Base-by-base conservation (phyloP, 352 stramenopile genomes). In the Phytophthora aleatoria region DNA sequence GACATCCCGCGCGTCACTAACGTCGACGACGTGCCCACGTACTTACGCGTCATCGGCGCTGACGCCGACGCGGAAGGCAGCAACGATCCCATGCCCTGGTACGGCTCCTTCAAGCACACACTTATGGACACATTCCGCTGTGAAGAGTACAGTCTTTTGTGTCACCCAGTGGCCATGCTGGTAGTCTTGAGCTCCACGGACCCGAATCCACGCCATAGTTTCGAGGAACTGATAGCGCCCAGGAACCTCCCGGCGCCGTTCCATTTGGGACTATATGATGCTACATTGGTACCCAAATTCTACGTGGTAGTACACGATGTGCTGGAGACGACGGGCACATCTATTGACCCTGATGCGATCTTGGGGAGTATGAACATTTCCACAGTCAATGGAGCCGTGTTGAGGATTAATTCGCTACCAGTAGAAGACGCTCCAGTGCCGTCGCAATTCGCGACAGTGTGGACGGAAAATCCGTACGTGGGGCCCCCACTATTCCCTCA, bases 251-350 rank as follows among this genome's bases (percentile, higher is more conserved):
- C 87, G 0, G 27, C 55, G 0, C 71, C 79, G 13, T 96, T 96
- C 54, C 73, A 86, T 11, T 72, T 90, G 55, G 87, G 84, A 6
- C 57, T 94, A 2, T 97, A 95, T 57, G 89, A 96, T 58, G 64
- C 78, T 5, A 87, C 80, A 31, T 56, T 96, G 11, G 59, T 78
- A 9, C 81, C 88, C 12, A 93, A 95, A 60, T 96, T 92, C 56
- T 97, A 92, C 62, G 62, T 97, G n/a, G 76, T 97, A 13, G 39
- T 97, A 26, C 91, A 97, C 53, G 91, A 97, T 65, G 64, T 83
- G 4, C 58, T 76, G 35, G 85, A 96, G 69, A 91, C 87, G 1
- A 73, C 89, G 10, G 81, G 83, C 30, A 95, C 87, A 31, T 79
- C 76, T 0, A 95, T 95, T 38, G 87, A 95, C 64, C 76, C 85